phyloP scores from a whole-genome alignment of 495 filamentous ascomycete genomes.

The Aspergillus campestris region DNA sequence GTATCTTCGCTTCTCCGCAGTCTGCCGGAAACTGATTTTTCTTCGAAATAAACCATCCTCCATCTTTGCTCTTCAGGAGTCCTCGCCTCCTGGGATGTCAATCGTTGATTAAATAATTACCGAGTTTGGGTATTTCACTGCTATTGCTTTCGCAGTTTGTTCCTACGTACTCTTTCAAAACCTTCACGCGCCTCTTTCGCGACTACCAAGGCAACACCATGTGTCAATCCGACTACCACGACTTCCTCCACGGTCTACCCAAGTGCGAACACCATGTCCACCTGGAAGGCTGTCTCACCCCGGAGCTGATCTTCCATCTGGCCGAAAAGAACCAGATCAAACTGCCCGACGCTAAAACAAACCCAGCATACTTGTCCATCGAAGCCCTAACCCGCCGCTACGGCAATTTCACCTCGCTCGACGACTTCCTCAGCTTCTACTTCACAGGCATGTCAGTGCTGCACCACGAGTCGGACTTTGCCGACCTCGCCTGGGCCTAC shows the following conservation, averaged over 20 bases:
- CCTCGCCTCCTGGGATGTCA: too few relatives aligned
- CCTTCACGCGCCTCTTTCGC: background rate
- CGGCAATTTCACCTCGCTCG: constrained; percentile 55
- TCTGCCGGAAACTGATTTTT: background rate
- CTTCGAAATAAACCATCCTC: too few relatives aligned
- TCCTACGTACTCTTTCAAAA: background rate
- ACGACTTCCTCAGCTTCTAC: constrained; percentile 74
- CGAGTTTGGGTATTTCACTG: too few relatives aligned
- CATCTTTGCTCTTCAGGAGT: too few relatives aligned
- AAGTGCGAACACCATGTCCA: constrained; percentile 80
- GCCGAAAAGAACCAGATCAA: constrained; percentile 52
- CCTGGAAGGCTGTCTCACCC: constrained; percentile 62
- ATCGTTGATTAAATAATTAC: too few relatives aligned
- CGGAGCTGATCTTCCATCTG: constrained; percentile 59
- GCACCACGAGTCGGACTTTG: constrained; percentile 52
- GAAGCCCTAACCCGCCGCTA: constrained; percentile 52
- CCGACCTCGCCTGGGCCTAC: constrained; percentile 66
- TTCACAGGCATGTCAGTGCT: constrained; percentile 68
- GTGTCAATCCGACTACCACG: constrained; percentile 39
- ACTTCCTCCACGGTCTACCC: constrained; percentile 57
- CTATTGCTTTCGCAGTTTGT: background rate
- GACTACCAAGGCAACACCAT: constrained; percentile 12
- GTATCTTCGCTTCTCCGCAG: too few relatives aligned
- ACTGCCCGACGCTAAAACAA: constrained; percentile 41
- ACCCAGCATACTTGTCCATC: constrained; percentile 53